A percentile compares a stretch with the other conserved stretches of the same genome.
Conservation (phyloP, 176 grass and related monocot species). For the Zoysia japonica region DNA sequence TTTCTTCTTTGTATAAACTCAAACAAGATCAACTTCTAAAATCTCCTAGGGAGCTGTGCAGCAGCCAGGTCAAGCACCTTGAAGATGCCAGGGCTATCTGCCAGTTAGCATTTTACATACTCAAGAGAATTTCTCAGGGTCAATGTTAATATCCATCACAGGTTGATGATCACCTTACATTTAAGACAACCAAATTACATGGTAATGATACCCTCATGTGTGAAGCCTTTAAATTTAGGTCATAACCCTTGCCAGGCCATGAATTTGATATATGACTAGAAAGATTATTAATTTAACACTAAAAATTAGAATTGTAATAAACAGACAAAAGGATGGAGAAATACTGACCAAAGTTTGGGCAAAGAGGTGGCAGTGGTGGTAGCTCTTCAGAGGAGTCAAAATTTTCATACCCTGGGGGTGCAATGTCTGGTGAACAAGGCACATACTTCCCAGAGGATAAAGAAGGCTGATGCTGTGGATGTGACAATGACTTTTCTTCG, state of each 20-base stretch:
- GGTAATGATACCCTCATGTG: background rate
- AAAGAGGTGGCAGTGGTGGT: slow-evolving; percentile 24
- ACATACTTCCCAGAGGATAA: slow-evolving; percentile 12
- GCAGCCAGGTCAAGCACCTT: background rate
- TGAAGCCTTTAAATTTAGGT: background rate
- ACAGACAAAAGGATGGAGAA: background rate
- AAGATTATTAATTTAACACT: slow-evolving; percentile 27
- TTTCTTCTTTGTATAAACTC: background rate
- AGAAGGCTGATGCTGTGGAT: slow-evolving; percentile 33
- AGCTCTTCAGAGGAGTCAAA: slow-evolving; percentile 23
- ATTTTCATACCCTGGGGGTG: slow-evolving; percentile 30
- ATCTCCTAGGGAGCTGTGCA: background rate
- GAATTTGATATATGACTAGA: slow-evolving; percentile 19
- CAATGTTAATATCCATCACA: background rate
- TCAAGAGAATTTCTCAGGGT: slow-evolving; percentile 7
- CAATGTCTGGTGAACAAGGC: slow-evolving; percentile 27
- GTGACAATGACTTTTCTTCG: slow-evolving; percentile 20
- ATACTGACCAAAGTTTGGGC: slow-evolving; percentile 33
- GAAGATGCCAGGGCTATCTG: background rate
- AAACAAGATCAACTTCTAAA: background rate
- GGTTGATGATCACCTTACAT: background rate
- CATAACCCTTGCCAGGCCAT: background rate
- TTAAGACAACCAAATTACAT: background rate
- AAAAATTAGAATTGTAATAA: slow-evolving; percentile 17
- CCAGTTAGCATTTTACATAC: background rate